phyloP scores from a whole-genome alignment of 306 rosid genomes.

The Rubus parviflorus region DNA sequence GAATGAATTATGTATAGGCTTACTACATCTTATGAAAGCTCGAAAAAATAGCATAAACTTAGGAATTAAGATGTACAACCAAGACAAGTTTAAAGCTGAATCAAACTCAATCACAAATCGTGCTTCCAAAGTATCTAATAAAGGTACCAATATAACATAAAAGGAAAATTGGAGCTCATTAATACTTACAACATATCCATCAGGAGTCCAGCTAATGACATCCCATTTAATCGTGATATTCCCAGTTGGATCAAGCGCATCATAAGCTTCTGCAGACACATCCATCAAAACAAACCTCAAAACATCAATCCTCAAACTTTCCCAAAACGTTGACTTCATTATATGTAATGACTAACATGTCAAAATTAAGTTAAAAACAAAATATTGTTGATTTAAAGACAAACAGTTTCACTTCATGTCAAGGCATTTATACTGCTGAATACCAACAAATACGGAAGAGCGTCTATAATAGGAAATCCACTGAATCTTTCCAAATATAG shows the following conservation, averaged over 20 bases:
- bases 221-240: constrained; percentile 96
- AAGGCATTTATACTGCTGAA: background rate
- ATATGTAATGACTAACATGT: background rate
- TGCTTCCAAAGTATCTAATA: constrained; percentile 4
- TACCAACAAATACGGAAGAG: background rate
- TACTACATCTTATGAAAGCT: background rate
- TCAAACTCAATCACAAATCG: background rate
- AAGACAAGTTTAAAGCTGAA: background rate
- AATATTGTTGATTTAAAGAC: background rate
- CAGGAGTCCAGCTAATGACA: constrained; percentile 79
- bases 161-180: constrained; percentile 6
- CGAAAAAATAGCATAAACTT: constrained; percentile 7
- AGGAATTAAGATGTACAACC: background rate
- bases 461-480: background rate
- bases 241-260: constrained; percentile 87
- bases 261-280: constrained; percentile 74
- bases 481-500: background rate
- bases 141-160: constrained; percentile 10
- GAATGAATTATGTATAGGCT: background rate
- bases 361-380: background rate
- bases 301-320: constrained; percentile 14
- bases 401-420: background rate
- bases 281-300: constrained; percentile 16
- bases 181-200: constrained; percentile 89
- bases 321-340: background rate